These are phyloP conservation scores for Blastobotrys aristatus DNA, from an alignment of 1,139 yeast genomes.

Conservation along the genomic window DNA sequence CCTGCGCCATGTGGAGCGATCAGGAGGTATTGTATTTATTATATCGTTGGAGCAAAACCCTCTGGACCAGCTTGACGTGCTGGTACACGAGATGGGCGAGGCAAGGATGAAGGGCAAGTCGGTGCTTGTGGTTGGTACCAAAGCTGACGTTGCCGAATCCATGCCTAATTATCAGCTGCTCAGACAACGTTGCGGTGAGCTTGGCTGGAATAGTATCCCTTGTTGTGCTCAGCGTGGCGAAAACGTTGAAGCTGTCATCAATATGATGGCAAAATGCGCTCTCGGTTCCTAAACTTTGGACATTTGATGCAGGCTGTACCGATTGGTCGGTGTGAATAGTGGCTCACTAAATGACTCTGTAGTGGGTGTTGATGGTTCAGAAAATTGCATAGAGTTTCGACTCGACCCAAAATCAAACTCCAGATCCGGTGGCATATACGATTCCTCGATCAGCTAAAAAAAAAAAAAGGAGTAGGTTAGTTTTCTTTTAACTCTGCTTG, in stretches of 20 bases:
- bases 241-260: constrained; percentile 64
- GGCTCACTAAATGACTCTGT: too few relatives aligned
- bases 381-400: too few relatives aligned
- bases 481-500: too few relatives aligned
- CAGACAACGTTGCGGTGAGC: constrained; percentile 21
- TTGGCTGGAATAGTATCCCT: constrained; percentile 69
- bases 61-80: constrained; percentile 51
- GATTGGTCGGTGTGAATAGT: too few relatives aligned
- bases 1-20: constrained; percentile 84
- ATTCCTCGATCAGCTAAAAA: too few relatives aligned
- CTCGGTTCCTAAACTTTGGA: too few relatives aligned
- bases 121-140: constrained; percentile 78
- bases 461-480: too few relatives aligned
- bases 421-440: too few relatives aligned
- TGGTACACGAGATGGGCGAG: constrained; percentile 67
- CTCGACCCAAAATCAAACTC: too few relatives aligned
- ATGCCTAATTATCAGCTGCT: constrained; percentile 37
- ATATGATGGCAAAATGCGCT: constrained; percentile 59
- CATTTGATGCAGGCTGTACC: too few relatives aligned
- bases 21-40: constrained; percentile 85
- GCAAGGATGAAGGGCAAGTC: constrained; percentile 56
- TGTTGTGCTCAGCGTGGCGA: constrained; percentile 74
- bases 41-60: constrained; percentile 72
- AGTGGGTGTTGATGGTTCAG: too few relatives aligned
- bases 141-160: constrained; percentile 69